These are phyloP conservation scores for Phylloporus sp. DNA, from an alignment of 1,284 basidiomycete genomes.

Conservation along the genomic window DNA sequence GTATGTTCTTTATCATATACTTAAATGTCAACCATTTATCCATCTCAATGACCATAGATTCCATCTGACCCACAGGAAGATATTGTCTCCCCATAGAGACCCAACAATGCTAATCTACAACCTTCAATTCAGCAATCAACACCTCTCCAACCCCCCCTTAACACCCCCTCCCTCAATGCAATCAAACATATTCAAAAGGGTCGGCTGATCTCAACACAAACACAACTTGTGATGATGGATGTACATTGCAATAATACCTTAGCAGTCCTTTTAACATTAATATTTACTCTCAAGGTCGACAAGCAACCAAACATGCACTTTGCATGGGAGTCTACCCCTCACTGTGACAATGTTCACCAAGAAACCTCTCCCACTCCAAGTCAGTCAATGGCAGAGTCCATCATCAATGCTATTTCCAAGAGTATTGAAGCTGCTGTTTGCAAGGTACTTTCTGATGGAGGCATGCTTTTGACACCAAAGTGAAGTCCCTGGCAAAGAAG, in stretches of 20 bases:
- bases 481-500: too few species aligned
- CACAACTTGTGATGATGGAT: not conserved
- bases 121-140: not conserved
- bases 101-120: not conserved
- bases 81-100: not conserved
- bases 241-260: not conserved
- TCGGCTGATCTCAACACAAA: not conserved
- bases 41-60: not conserved
- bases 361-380: too few species aligned
- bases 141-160: too few species aligned
- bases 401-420: too few species aligned
- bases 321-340: not conserved
- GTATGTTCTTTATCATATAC: not conserved
- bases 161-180: not conserved
- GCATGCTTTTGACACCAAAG: too few species aligned
- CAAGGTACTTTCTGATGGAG: too few species aligned
- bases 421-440: too few species aligned
- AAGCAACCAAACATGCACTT: not conserved
- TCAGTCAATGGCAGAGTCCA: too few species aligned
- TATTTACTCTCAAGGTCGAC: too few species aligned
- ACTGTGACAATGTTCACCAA: too few species aligned
- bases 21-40: not conserved
- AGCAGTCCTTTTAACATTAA: not conserved
- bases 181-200: not conserved
- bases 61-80: not conserved